A percentile compares a stretch with the other conserved stretches of the same genome.
Evolutionary conservation across 352 stramenopile genomes (phyloP).

Genomic region (Saprolegnia diclina): DNA sequence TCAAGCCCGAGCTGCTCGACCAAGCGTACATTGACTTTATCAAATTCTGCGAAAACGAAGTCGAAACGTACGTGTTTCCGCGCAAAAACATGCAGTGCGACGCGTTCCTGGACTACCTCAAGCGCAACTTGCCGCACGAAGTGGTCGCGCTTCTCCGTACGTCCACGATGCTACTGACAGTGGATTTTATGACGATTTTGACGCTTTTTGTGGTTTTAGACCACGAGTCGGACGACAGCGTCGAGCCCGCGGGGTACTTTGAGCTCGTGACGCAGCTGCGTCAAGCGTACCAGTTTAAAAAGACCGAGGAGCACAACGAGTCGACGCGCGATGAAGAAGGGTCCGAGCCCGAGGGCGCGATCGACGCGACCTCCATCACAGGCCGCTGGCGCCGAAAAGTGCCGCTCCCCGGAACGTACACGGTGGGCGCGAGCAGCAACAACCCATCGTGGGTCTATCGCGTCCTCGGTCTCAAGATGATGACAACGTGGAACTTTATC

Average conservation of each 20-base stretch:
- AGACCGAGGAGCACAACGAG: constrained; percentile 25
- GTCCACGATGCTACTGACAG: background rate
- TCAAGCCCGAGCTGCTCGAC: constrained; percentile 26
- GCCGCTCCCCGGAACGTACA: background rate
- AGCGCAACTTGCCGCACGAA: constrained; percentile 17
- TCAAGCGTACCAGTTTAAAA: constrained; percentile 22
- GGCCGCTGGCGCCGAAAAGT: constrained; percentile 14
- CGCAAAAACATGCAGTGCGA: constrained; percentile 26
- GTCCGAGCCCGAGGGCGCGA: background rate
- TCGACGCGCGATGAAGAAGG: constrained; percentile 8
- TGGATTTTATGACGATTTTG: background rate
- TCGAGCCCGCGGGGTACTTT: constrained; percentile 25
- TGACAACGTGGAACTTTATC: constrained; percentile 21
- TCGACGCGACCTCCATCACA: constrained; percentile 13
- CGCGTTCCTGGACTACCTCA: constrained; percentile 21
- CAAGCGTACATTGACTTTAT: constrained; percentile 27
- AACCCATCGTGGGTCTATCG: constrained; percentile 23
- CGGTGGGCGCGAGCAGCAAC: background rate
- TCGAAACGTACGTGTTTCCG: constrained; percentile 26
- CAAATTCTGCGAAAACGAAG: constrained; percentile 24
- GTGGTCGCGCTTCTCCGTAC: constrained; percentile 11
- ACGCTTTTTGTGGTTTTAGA: background rate
- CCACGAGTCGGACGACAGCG: background rate
- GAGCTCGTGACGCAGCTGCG: constrained; percentile 24
- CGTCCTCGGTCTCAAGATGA: constrained; percentile 18